These are phyloP conservation scores for Candida andamanensis DNA, from an alignment of 805 yeast genomes.

Conservation along the genomic window DNA sequence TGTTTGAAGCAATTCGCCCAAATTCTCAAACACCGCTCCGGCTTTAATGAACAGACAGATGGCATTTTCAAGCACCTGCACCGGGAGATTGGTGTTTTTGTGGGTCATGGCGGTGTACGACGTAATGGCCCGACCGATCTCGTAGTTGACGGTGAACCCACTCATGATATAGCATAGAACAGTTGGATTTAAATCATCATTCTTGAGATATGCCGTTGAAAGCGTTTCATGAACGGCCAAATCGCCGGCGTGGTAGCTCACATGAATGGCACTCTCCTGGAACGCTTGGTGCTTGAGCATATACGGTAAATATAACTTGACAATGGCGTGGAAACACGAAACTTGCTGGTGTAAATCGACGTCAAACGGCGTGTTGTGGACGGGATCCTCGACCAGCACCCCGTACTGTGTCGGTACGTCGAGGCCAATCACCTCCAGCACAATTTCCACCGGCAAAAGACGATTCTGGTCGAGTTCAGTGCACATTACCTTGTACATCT, in stretches of 20 bases:
- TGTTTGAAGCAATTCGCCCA: slow-evolving; percentile 15
- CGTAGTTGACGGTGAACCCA: slow-evolving; percentile 28
- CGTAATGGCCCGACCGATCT: slow-evolving; percentile 25
- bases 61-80: slow-evolving; percentile 22
- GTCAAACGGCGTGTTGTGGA: neutral
- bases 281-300: slow-evolving; percentile 2
- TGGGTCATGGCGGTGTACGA: slow-evolving; percentile 14
- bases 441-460: no score
- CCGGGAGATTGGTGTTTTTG: slow-evolving; percentile 13
- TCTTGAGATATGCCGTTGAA: slow-evolving; percentile 6
- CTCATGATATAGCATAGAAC: slow-evolving; percentile 25
- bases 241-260: slow-evolving; percentile 34
- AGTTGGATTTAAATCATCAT: slow-evolving; percentile 16
- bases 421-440: no score
- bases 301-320: slow-evolving; percentile 1
- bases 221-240: slow-evolving; percentile 10
- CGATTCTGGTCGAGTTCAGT: no score
- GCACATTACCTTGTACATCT: no score
- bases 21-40: slow-evolving; percentile 29
- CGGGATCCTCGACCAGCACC: slow-evolving; percentile 1
- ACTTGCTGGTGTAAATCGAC: neutral
- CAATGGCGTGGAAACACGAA: neutral
- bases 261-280: slow-evolving; percentile 21
- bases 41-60: slow-evolving; percentile 19
- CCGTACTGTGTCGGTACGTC: no score